Base-by-base conservation (phyloP, 106 monocot species). In the Amphibolis antarctica region DNA sequence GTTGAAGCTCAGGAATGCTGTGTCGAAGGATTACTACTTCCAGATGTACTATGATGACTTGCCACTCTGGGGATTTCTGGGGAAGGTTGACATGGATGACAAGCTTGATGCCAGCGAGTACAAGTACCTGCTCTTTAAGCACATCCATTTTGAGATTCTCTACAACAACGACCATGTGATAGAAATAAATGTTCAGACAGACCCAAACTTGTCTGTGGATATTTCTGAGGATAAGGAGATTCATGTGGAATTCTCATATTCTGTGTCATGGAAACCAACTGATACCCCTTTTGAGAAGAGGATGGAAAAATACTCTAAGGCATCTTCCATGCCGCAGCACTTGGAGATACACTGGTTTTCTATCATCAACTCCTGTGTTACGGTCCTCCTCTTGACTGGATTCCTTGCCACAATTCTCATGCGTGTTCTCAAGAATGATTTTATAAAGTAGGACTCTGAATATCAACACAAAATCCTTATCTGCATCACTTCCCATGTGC, bases 311-410 rank as follows among this genome's bases (percentile, higher is more conserved):
- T 66, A 66, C 45, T 66, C 74, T 5, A 53, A 74, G 51, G 6
- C 47, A 11, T 66, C 66, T 15, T 66, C 36, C 42, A 22, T 65
- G 57, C 66, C 74, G 15, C 66, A 66, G 0, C 61, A 69, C 31
- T 57, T 69, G 63, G 72, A 72, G 64, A 72, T 72, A 44, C 72
- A 72, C 28, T 72, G 72, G 72, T 64, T 72, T 64, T 72, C 72
- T 6, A 65, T 74, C 5, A 60, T 74, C 22, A 74, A 74, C 28
- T 74, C 74, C 0, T 66, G 66, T 28, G 66, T 74, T 10, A 60
- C 74, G 1, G 62, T 74, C 1, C 50, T 66, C 21, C 49, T 74
- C n/a, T 42, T 74, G 26, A 74, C 59, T 30, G 65, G 65, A 0
- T 66, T 66, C 42, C 57, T 74, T 28, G 65, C 66, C 17, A 74